These are phyloP conservation scores for Petunia secreta DNA, from an alignment of 257 asterid genomes.

Conservation along the genomic window DNA sequence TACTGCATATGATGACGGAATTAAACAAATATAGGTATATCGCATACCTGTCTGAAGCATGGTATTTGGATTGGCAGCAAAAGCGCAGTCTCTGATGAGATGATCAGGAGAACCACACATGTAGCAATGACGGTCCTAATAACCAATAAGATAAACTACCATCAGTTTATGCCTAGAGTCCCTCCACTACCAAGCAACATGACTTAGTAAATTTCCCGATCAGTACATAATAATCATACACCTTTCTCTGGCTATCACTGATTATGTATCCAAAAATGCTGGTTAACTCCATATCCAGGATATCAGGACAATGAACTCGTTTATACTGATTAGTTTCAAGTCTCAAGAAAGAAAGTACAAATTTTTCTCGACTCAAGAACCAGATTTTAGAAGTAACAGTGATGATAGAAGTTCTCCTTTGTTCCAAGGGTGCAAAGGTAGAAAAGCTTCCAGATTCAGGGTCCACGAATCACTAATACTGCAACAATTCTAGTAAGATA, in stretches of 20 bases:
- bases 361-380: too few species aligned
- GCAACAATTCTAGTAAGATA: too few species aligned
- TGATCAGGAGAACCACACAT: slow-evolving; percentile 86
- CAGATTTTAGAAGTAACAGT: too few species aligned
- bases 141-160: neutral
- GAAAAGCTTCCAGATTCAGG: neutral
- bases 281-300: neutral
- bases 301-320: neutral
- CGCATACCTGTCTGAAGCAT: slow-evolving; percentile 67
- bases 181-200: neutral
- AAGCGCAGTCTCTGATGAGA: slow-evolving; percentile 80
- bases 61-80: slow-evolving; percentile 50
- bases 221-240: neutral
- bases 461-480: neutral
- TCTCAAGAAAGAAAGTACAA: too few species aligned
- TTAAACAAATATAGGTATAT: neutral
- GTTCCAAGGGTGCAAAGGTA: too few species aligned
- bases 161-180: slow-evolving; percentile 3
- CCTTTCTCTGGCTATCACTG: slow-evolving; percentile 18
- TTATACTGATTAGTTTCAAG: neutral
- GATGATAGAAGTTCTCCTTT: too few species aligned
- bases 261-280: neutral
- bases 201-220: neutral
- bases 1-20: neutral
- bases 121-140: slow-evolving; percentile 56